Percentiles rank a stretch among this genome's conserved stretches.
These are phyloP conservation scores for Thielaviopsis cerberus DNA, from an alignment of 2,329 filamentous ascomycete genomes.

Conservation along the genomic window DNA sequence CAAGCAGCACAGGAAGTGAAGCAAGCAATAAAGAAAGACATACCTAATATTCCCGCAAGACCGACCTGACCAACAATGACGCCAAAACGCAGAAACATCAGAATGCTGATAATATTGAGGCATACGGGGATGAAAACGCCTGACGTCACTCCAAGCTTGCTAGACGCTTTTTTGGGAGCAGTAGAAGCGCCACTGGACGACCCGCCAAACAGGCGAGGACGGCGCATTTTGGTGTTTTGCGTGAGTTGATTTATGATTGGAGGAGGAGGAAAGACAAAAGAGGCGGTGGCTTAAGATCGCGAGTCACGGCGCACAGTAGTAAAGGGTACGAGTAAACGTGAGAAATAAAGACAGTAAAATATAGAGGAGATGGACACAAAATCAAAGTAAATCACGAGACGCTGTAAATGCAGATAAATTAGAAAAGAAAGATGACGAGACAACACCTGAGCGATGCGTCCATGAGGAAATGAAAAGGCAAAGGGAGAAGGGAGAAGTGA, in stretches of 20 bases:
- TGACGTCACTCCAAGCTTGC: conserved; percentile 58
- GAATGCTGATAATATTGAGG: conserved; percentile 71
- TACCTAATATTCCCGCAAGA: conserved; percentile 61
- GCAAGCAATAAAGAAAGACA: conserved; percentile 15
- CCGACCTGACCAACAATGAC: conserved; percentile 68
- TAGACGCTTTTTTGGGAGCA: conserved; percentile 12
- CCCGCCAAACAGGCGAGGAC: neutral
- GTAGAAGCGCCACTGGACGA: neutral
- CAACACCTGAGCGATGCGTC: neutral
- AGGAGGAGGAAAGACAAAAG: neutral
- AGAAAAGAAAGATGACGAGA: neutral
- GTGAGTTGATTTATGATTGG: neutral
- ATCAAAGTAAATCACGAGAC: neutral
- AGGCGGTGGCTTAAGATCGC: no score
- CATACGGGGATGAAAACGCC: conserved; percentile 80
- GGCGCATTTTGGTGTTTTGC: conserved; percentile 1
- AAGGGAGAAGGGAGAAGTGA: neutral
- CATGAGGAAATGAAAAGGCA: neutral
- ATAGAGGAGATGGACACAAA: neutral
- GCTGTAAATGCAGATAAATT: neutral
- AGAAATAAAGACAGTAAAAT: neutral
- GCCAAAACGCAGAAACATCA: conserved; percentile 83
- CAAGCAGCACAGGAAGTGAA: neutral
- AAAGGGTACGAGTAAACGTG: neutral
- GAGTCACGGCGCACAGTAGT: neutral